Evolutionary conservation across 257 asterid species (phyloP).

Genomic region (Orobanche coerulescens): DNA sequence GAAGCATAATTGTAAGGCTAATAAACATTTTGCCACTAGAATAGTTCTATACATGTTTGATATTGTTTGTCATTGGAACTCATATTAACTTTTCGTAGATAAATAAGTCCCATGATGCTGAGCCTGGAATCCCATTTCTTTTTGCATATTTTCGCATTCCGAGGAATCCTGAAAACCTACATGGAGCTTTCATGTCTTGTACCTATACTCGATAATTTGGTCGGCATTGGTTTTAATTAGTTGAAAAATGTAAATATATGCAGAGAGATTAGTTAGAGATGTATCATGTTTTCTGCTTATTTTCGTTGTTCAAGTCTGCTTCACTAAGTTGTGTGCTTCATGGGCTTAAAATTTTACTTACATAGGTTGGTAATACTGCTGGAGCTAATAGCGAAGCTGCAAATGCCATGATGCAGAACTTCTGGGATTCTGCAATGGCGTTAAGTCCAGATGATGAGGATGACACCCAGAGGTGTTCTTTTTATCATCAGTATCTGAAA

Average conservation of each 20-base stretch:
- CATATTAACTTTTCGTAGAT: no score
- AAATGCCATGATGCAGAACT: constrained; percentile 74
- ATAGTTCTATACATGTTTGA: no score
- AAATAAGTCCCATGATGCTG: not conserved
- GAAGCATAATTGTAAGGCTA: no score
- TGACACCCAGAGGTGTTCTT: constrained; percentile 56
- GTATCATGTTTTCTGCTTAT: not conserved
- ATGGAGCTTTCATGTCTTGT: not conserved
- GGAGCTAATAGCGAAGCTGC: constrained; percentile 67
- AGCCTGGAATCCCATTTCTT: not conserved
- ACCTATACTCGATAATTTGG: not conserved
- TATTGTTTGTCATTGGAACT: no score
- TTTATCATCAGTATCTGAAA: not conserved
- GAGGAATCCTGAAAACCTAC: not conserved
- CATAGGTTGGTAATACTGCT: constrained; percentile 70
- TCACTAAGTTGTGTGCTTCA: no score
- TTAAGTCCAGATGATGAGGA: constrained; percentile 76
- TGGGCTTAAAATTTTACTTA: no score
- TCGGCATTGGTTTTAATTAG: not conserved
- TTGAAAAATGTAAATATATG: not conserved
- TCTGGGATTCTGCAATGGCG: constrained; percentile 98
- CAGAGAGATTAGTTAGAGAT: not conserved
- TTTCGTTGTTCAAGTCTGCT: not conserved
- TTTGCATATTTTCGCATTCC: not conserved
- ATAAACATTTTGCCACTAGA: no score